Conservation (phyloP, 2,329 filamentous ascomycete genomes). For the Botrytis elliptica region DNA sequence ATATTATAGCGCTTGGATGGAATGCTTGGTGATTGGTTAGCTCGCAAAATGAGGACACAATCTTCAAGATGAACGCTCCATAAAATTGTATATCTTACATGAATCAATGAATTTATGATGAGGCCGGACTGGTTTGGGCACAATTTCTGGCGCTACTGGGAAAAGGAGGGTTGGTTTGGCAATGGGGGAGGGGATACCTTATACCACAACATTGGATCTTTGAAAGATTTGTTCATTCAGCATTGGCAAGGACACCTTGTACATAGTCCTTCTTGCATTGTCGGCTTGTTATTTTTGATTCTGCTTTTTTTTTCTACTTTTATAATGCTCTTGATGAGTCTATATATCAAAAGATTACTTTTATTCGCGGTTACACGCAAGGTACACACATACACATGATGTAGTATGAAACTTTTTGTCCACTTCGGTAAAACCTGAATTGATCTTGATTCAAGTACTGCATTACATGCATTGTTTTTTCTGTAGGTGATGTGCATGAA, state of each 20-base stretch:
- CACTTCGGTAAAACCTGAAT: neutral
- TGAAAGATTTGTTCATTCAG: conserved; percentile 23
- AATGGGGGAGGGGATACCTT: conserved; percentile 21
- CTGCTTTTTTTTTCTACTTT: conserved; percentile 1
- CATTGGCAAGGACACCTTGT: conserved; percentile 17
- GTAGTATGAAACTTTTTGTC: neutral
- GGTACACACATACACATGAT: neutral
- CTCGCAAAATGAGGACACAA: conserved; percentile 60
- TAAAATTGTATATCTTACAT: conserved; percentile 30
- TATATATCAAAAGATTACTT: conserved; percentile 10
- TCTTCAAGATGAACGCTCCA: conserved; percentile 29
- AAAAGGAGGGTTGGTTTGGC: conserved; percentile 19
- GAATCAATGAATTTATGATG: conserved; percentile 37
- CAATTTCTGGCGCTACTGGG: conserved; percentile 26
- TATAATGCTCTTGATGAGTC: conserved; percentile 1
- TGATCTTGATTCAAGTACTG: neutral
- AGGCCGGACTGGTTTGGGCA: conserved; percentile 24
- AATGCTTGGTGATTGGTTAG: conserved; percentile 79
- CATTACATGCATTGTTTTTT: neutral
- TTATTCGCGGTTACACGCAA: neutral
- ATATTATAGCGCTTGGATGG: conserved; percentile 70
- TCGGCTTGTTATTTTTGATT: conserved; percentile 15
- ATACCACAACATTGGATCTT: conserved; percentile 26
- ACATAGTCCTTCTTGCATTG: conserved; percentile 19
- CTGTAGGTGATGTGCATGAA: neutral